phyloP scores from a whole-genome alignment of 2,329 filamentous ascomycete species.

The Anthostomella pinea region DNA sequence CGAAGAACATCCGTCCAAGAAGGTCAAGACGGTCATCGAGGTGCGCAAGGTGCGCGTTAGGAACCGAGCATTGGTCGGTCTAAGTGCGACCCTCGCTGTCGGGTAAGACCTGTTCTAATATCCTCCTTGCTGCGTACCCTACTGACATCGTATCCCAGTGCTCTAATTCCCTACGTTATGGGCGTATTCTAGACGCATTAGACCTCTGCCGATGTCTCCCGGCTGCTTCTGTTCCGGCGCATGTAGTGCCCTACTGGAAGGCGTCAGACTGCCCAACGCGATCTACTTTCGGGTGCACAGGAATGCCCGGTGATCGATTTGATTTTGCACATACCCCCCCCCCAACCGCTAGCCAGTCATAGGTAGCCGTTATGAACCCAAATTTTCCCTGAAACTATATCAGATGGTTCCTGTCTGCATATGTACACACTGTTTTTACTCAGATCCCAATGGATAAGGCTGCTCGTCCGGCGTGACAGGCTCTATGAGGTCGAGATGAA shows the following conservation, averaged over 20 bases:
- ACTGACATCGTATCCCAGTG: slow-evolving; percentile 23
- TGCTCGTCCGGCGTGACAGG: too few species aligned
- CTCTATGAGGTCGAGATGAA: too few species aligned
- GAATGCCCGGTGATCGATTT: too few species aligned
- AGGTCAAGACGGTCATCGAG: slow-evolving; percentile 75
- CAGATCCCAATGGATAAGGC: too few species aligned
- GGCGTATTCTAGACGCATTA: slow-evolving; percentile 41
- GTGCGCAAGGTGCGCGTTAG: slow-evolving; percentile 82
- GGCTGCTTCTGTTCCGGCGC: too few species aligned
- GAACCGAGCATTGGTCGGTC: slow-evolving; percentile 79
- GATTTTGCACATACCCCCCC: slow-evolving; percentile 6
- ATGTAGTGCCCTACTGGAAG: too few species aligned
- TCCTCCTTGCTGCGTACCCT: slow-evolving; percentile 26
- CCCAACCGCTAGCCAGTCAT: too few species aligned
- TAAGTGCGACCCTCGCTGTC: slow-evolving; percentile 82
- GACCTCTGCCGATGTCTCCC: neutral
- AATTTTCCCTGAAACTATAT: too few species aligned
- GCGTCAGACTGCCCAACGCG: too few species aligned
- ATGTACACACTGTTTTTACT: neutral
- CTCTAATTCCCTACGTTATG: slow-evolving; percentile 51
- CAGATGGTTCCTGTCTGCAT: neutral
- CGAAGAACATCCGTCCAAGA: slow-evolving; percentile 63
- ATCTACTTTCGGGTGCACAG: too few species aligned
- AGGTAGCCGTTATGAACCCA: too few species aligned
- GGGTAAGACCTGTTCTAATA: too few species aligned